Conservation (phyloP, 257 asterid genomes). For the Solanum pimpinellifolium region DNA sequence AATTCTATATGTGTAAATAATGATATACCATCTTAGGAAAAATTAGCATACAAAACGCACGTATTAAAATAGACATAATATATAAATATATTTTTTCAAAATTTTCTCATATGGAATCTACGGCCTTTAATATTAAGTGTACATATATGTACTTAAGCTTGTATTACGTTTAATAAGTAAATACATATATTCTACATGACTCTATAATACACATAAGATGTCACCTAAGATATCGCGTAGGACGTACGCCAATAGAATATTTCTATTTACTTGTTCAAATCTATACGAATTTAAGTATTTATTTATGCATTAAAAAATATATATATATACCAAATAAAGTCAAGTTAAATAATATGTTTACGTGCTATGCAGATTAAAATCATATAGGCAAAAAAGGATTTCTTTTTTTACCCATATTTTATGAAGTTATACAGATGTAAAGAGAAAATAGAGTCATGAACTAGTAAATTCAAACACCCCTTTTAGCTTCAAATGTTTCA, state of each 20-base stretch:
- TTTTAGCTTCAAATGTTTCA: background rate
- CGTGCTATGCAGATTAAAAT: too few relatives aligned
- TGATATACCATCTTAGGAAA: too few relatives aligned
- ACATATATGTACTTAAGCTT: background rate
- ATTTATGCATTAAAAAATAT: fast-evolving
- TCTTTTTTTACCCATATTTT: background rate
- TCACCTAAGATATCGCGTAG: background rate
- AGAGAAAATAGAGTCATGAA: background rate
- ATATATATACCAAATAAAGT: too few relatives aligned
- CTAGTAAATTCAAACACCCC: background rate
- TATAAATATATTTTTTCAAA: too few relatives aligned
- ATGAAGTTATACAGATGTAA: background rate
- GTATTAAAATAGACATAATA: too few relatives aligned
- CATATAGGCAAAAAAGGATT: background rate
- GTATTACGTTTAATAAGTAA: background rate
- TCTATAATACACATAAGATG: background rate
- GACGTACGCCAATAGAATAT: too few relatives aligned
- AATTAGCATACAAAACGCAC: too few relatives aligned
- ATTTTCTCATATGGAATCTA: background rate
- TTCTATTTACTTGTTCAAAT: too few relatives aligned
- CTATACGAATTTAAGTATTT: too few relatives aligned
- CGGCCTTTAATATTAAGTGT: too few relatives aligned
- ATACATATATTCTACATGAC: fast-evolving
- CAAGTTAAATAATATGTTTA: too few relatives aligned
- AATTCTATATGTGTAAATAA: too few relatives aligned